Evolutionary conservation across 2,329 filamentous ascomycete genomes (phyloP).

Genomic region (Penicillium brevicompactum): DNA sequence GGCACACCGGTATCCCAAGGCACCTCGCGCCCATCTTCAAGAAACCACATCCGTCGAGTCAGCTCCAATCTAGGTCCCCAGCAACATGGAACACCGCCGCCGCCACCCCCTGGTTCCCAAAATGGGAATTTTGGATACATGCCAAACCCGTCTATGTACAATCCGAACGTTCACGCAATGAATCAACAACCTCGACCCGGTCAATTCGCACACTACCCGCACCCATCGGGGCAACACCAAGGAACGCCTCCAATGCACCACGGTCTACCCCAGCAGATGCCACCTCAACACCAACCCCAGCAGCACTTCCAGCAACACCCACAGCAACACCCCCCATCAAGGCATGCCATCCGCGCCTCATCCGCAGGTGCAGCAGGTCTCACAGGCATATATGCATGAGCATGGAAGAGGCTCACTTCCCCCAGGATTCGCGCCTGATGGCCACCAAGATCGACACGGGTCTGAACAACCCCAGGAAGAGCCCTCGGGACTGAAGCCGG

Average conservation of each 20-base stretch:
- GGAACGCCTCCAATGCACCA: slow-evolving; percentile 30
- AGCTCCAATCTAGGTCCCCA: slow-evolving; percentile 73
- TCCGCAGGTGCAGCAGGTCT: slow-evolving; percentile 62
- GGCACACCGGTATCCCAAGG: slow-evolving; percentile 80
- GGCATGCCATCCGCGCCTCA: slow-evolving; percentile 39
- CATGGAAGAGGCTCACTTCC: slow-evolving; percentile 73
- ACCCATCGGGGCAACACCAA: slow-evolving; percentile 46
- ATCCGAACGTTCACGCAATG: slow-evolving; percentile 59
- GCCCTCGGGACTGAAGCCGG: slow-evolving; percentile 45
- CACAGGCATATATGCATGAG: slow-evolving; percentile 69
- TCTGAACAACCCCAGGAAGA: slow-evolving; percentile 60
- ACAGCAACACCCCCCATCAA: slow-evolving; percentile 13
- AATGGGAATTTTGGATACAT: slow-evolving; percentile 80
- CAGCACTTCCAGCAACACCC: slow-evolving; percentile 44
- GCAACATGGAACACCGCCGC: slow-evolving; percentile 62
- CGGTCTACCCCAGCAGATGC: slow-evolving; percentile 29
- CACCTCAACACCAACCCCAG: slow-evolving; percentile 44
- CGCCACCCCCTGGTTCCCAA: slow-evolving; percentile 55
- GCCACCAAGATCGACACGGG: slow-evolving; percentile 58
- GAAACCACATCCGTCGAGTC: slow-evolving; percentile 75
- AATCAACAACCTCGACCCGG: slow-evolving; percentile 50
- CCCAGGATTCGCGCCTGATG: slow-evolving; percentile 66
- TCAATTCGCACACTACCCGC: slow-evolving; percentile 44
- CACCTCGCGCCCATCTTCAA: slow-evolving; percentile 75
- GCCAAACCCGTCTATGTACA: slow-evolving; percentile 83